Evolutionary conservation across 2,329 filamentous ascomycete genomes (phyloP).

Genomic region (Tolypocladium ovalisporum): DNA sequence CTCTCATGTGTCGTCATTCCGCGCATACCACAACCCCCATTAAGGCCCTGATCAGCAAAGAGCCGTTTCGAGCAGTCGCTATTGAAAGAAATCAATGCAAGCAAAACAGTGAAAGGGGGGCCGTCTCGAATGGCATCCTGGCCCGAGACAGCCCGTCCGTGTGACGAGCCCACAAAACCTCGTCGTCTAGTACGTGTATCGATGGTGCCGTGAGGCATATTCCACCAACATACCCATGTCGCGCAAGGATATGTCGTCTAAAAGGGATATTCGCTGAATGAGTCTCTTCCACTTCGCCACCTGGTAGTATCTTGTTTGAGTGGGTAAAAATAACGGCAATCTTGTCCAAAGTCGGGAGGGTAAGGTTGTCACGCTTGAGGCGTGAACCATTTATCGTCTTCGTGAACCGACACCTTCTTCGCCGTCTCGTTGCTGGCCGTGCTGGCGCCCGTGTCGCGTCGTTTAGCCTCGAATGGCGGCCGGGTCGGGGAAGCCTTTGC

Average conservation of each 20-base stretch:
- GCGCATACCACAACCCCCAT: not conserved
- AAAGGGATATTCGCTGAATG: not conserved
- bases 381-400: constrained; percentile 13
- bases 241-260: not conserved
- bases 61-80: not conserved
- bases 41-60: not conserved
- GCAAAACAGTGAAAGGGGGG: not conserved
- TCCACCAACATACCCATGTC: not conserved
- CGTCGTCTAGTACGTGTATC: not conserved
- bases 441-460: constrained; percentile 50
- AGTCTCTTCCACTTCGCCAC: not conserved
- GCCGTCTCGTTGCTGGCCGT: constrained; percentile 53
- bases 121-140: not conserved
- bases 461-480: constrained; percentile 25
- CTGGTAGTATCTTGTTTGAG: not conserved
- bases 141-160: not conserved
- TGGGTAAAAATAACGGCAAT: not conserved
- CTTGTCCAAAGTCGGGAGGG: not conserved
- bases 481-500: constrained; percentile 8
- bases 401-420: constrained; percentile 39
- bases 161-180: not conserved
- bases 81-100: not conserved
- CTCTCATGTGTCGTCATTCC: not conserved
- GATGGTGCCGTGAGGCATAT: not conserved
- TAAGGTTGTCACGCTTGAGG: not conserved